Evolutionary conservation across 148 eudicot genomes (phyloP).

Genomic region (Rhododendron simsii): DNA sequence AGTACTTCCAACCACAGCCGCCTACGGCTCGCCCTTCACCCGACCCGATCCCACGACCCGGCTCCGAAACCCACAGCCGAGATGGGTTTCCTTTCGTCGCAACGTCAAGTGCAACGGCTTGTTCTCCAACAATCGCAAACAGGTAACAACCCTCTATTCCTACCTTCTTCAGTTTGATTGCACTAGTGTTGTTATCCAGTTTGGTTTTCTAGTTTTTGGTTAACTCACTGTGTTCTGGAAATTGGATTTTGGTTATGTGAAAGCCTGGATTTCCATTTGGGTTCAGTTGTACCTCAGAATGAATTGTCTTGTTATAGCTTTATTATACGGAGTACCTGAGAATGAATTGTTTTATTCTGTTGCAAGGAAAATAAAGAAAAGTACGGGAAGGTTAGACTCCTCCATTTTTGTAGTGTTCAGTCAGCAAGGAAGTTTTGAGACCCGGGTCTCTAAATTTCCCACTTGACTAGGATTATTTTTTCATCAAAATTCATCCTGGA

Average conservation of each 20-base stretch:
- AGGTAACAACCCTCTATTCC: constrained; percentile 27
- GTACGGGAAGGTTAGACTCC: no score
- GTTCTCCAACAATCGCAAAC: constrained; percentile 60
- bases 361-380: no score
- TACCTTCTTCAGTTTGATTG: background rate
- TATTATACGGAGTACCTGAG: no score
- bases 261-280: background rate
- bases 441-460: no score
- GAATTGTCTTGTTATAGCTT: no score
- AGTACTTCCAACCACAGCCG: constrained; percentile 31
- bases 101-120: constrained; percentile 44
- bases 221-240: background rate
- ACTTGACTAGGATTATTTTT: no score
- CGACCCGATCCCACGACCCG: background rate
- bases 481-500: no score
- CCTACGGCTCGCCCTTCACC: background rate
- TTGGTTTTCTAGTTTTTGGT: background rate
- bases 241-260: background rate
- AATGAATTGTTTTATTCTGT: no score
- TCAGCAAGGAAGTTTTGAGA: no score
- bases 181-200: background rate
- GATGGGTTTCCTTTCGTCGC: constrained; percentile 24
- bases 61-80: background rate
- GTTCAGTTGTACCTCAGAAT: background rate
- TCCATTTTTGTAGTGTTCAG: no score